These are phyloP conservation scores for Neurospora africana DNA, from an alignment of 495 filamentous ascomycete genomes.

Conservation along the genomic window DNA sequence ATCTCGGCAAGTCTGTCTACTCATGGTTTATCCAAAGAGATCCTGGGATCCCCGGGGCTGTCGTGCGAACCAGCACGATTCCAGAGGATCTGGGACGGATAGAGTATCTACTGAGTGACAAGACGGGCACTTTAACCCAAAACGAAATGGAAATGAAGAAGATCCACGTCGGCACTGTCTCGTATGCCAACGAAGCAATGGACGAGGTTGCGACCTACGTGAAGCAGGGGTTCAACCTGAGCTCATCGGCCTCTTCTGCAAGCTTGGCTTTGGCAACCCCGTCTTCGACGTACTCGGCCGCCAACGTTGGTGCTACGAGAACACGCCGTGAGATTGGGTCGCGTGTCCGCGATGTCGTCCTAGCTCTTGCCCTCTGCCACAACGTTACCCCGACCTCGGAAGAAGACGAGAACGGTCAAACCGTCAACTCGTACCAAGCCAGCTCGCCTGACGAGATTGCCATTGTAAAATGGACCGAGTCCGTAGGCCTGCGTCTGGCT, in stretches of 20 bases:
- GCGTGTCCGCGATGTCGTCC: conserved; percentile 78
- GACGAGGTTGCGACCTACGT: conserved; percentile 87
- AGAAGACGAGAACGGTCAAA: conserved; percentile 68
- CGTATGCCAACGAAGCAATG: conserved; percentile 97
- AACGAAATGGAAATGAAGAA: conserved; percentile 99
- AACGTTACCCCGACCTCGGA: conserved; percentile 85
- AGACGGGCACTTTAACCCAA: conserved; percentile 93
- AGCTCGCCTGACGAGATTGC: conserved; percentile 97
- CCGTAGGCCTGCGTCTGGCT: conserved; percentile 73
- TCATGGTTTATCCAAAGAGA: conserved; percentile 92
- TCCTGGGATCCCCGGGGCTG: conserved; percentile 75
- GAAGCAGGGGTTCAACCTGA: conserved; percentile 61
- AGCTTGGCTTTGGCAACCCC: conserved; percentile 54
- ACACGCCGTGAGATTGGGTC: conserved; percentile 88
- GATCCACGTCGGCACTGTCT: conserved; percentile 95
- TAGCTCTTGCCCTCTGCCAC: conserved; percentile 90
- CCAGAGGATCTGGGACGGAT: conserved; percentile 93
- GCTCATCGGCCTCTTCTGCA: conserved; percentile 21
- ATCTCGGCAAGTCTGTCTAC: conserved; percentile 94
- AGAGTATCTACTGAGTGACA: conserved; percentile 93
- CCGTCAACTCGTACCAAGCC: conserved; percentile 84
- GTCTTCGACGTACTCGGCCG: conserved; percentile 53
- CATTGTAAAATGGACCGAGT: conserved; percentile 92
- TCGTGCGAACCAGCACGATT: conserved; percentile 94
- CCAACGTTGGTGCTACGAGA: conserved; percentile 55